Evolutionary conservation across 2,329 filamentous ascomycete species (phyloP).

Genomic region (Cytospora chrysosperma): DNA sequence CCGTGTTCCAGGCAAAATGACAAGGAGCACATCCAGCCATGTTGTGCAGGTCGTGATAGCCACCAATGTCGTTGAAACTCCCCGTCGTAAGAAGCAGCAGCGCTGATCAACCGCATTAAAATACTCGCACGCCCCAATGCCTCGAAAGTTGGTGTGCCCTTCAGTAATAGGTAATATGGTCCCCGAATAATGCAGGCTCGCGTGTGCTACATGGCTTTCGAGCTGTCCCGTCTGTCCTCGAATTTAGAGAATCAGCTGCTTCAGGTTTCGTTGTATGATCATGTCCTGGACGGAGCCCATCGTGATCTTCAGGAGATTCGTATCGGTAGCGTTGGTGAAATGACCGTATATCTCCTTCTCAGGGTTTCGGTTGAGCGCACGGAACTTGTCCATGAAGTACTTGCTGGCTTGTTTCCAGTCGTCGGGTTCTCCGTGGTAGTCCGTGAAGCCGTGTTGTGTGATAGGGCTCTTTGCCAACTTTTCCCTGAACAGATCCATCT

Average conservation of each 20-base stretch:
- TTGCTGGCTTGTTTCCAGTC: slow-evolving; percentile 74
- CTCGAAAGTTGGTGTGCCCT: slow-evolving; percentile 7
- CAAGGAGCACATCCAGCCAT: background rate
- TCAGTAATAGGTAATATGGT: background rate
- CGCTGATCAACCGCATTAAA: slow-evolving; percentile 23
- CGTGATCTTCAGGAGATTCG: slow-evolving; percentile 79
- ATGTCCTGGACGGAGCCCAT: slow-evolving; percentile 86
- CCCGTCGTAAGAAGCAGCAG: slow-evolving; percentile 12
- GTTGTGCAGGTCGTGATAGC: slow-evolving; percentile 8
- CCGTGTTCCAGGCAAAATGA: background rate
- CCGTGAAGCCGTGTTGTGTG: slow-evolving; percentile 71
- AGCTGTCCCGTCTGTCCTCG: slow-evolving; percentile 23
- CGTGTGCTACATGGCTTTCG: slow-evolving; percentile 9
- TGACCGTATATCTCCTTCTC: slow-evolving; percentile 64
- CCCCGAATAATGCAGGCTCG: background rate
- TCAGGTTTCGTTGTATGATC: slow-evolving; percentile 81
- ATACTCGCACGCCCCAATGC: slow-evolving; percentile 17
- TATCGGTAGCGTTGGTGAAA: slow-evolving; percentile 62
- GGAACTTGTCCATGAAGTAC: slow-evolving; percentile 81
- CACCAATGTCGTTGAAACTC: slow-evolving; percentile 11
- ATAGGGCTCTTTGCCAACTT: slow-evolving; percentile 72
- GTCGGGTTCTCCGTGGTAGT: slow-evolving; percentile 70
- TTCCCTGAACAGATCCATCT: slow-evolving; percentile 81
- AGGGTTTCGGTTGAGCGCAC: slow-evolving; percentile 68
- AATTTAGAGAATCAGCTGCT: slow-evolving; percentile 69